Base-by-base conservation (phyloP, 2,329 filamentous ascomycete genomes). In the Trichoderma endophyticum region DNA sequence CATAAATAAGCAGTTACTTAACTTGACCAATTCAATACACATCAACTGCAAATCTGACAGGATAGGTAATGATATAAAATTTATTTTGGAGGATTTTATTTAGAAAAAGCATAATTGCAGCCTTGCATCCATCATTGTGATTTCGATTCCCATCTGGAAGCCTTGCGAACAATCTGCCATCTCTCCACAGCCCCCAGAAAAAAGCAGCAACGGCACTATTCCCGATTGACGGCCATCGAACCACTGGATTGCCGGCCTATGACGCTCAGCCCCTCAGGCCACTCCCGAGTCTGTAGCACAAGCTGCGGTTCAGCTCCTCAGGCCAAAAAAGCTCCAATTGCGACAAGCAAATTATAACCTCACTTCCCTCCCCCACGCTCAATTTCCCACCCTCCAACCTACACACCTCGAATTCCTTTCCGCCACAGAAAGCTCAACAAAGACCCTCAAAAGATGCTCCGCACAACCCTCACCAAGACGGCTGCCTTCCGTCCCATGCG, bases 391-490 rank as follows among this genome's bases (percentile, higher is more conserved):
- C 69, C 54, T 70, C 60, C 48, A 34, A 60, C 59, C 68, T 54
- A 18, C 73, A 71, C n/a, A 60, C 56, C n/a, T 21, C 15, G 14
- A 21, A 21, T 66, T 54, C 71, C 68, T 65, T 70, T 72, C 30
- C 62, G 57, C 70, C 74, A 73, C 72, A 65, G 18, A 11, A 32
- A 59, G 39, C 34, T 36, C 51, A 67, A 43, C 43, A 18, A 34
- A 32, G 2, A 32, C 28, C 28, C 11, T 12, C 15, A 7, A 28
- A 82, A 71, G 71, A 94, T 95, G 92, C 87, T 93, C 79, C 90
- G 91, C 80, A 89, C 90, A 80, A 83, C 87, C 76, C 81, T 90
- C 79, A 80, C 84, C 81, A 88, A 88, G 82, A 83, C 85, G 77
- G 85, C 85, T 75, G 80, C 85, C 76, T 81, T 86, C 79, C 85